phyloP scores from a whole-genome alignment of 2,329 filamentous ascomycete genomes.

The Colletotrichum godetiae region DNA sequence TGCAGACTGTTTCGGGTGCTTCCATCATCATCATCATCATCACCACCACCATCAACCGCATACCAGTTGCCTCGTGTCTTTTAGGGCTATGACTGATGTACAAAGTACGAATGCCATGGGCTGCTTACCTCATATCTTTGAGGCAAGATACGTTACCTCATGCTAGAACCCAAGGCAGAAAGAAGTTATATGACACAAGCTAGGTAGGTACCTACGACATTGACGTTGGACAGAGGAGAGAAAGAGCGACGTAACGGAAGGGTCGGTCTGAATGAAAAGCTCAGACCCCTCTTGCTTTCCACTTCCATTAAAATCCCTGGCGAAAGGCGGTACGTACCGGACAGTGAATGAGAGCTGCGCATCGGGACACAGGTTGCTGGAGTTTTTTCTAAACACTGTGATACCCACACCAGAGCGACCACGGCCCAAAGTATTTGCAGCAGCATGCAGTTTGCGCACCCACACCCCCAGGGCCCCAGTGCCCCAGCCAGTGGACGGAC shows the following conservation, averaged over 20 bases:
- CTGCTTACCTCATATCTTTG: neutral
- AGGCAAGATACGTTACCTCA: no score
- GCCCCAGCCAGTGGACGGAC: slow-evolving; percentile 19
- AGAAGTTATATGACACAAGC: no score
- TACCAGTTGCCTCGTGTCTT: slow-evolving; percentile 42
- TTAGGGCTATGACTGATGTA: neutral
- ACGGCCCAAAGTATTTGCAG: slow-evolving; percentile 3
- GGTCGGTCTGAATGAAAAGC: slow-evolving; percentile 28
- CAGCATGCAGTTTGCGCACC: slow-evolving; percentile 28
- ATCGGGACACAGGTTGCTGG: neutral
- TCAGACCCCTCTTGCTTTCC: slow-evolving; percentile 13
- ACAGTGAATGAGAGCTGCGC: slow-evolving; percentile 17
- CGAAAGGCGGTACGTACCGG: slow-evolving; percentile 14
- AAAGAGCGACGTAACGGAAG: slow-evolving; percentile 13
- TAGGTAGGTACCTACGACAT: neutral
- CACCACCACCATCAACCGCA: slow-evolving; percentile 55
- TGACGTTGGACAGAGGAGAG: neutral
- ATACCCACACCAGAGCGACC: neutral
- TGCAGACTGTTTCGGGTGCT: slow-evolving; percentile 41
- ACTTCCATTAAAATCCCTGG: slow-evolving; percentile 31
- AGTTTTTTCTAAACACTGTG: slow-evolving; percentile 19
- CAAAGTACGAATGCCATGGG: neutral
- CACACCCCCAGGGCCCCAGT: neutral
- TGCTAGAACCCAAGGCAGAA: no score
- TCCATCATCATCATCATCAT: slow-evolving; percentile 55